A percentile compares a stretch with the other conserved stretches of the same genome.
Conservation (phyloP, 148 eudicot genomes). For the Camellia granthamiana region DNA sequence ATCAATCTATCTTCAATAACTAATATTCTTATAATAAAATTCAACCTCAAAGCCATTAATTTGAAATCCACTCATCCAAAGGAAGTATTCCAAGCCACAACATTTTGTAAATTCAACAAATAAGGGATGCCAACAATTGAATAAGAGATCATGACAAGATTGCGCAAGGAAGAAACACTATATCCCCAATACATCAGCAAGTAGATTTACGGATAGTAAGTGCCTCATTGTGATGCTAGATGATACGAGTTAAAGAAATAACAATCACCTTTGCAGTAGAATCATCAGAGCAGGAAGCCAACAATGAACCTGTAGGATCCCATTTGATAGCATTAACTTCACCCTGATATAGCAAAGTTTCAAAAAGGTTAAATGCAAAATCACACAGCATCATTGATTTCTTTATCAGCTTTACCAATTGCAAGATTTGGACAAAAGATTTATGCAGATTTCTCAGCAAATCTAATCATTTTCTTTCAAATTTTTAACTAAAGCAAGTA, state of each 20-base stretch:
- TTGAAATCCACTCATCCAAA: too few species aligned
- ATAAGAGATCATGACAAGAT: slow-evolving; percentile 1
- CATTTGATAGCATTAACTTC: slow-evolving; percentile 82
- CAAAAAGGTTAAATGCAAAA: background rate
- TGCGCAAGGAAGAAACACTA: background rate
- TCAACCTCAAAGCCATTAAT: too few species aligned
- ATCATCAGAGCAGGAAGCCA: slow-evolving; percentile 85
- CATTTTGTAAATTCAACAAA: background rate
- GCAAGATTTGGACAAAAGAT: background rate
- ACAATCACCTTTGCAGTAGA: slow-evolving; percentile 59
- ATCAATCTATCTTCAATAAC: too few species aligned
- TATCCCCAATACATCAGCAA: background rate
- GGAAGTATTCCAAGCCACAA: background rate
- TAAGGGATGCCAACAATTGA: background rate
- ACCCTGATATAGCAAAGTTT: slow-evolving; percentile 41
- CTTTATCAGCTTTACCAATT: background rate
- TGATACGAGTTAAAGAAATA: background rate
- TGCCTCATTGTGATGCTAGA: background rate
- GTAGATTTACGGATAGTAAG: background rate
- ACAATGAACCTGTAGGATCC: slow-evolving; percentile 70
- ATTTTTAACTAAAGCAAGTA: background rate
- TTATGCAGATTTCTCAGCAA: background rate
- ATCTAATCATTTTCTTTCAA: background rate
- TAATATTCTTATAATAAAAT: too few species aligned
- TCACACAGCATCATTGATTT: background rate